Percentiles rank a stretch among this genome's conserved stretches.
Conservation (phyloP, 768 basidiomycete genomes). For the Termitomyces sp. region DNA sequence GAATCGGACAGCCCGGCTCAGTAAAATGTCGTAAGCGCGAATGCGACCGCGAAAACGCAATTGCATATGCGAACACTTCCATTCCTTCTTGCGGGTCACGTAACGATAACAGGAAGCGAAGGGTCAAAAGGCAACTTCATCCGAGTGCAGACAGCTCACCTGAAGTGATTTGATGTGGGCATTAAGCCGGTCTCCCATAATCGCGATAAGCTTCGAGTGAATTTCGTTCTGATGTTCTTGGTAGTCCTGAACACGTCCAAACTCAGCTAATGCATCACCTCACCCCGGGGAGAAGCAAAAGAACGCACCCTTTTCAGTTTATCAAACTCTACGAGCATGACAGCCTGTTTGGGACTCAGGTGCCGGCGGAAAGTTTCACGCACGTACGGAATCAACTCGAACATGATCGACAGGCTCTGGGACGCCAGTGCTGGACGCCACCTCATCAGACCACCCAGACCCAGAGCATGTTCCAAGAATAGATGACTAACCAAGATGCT, state of each 20-base stretch:
- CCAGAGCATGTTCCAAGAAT: background rate
- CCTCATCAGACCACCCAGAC: background rate
- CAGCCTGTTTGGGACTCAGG: conserved; percentile 89
- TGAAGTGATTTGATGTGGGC: conserved; percentile 83
- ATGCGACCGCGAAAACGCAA: background rate
- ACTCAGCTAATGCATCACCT: too few relatives aligned
- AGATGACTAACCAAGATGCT: conserved; percentile 73
- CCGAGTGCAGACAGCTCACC: conserved; percentile 30
- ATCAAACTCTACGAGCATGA: conserved; percentile 97
- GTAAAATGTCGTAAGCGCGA: background rate
- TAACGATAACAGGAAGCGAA: background rate
- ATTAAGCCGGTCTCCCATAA: conserved; percentile 92
- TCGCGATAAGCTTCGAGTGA: conserved; percentile 93
- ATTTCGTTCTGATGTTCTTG: conserved; percentile 99
- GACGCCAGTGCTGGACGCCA: conserved; percentile 75
- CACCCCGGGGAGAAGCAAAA: background rate
- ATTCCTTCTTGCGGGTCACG: background rate
- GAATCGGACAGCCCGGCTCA: background rate
- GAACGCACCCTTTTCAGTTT: conserved; percentile 85
- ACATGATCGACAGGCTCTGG: conserved; percentile 91
- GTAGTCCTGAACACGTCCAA: conserved; percentile 61
- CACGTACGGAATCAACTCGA: conserved; percentile 91
- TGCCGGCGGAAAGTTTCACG: conserved; percentile 93
- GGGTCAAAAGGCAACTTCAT: background rate
- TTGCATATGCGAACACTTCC: background rate